Base-by-base conservation (phyloP, 164 flowering plant genomes). In the Tetracentron sinense region DNA sequence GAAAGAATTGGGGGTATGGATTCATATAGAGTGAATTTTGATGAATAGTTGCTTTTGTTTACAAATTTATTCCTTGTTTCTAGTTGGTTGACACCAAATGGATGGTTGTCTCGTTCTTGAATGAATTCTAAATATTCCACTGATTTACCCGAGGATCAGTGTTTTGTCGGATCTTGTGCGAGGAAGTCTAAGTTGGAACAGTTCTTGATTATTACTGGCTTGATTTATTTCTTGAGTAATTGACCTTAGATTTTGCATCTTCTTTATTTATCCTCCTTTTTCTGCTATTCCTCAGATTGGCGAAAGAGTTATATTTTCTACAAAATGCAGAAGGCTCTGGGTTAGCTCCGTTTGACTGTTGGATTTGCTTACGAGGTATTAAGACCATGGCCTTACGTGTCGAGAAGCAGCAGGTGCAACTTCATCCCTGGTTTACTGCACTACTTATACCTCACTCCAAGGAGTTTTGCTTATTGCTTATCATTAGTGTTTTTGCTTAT, bases 291-390 rank as follows among this genome's bases (percentile, higher is more conserved):
- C 30, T 26, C 82, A 93, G 97, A 61, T 80, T 91, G 86, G 96
- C 84, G 56, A 88, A 85, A 68, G 82, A 89, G 53, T 69, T 91
- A 79, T 88, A 86, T 68, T 91, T 94, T 68, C 72, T 94, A 42
- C 99, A 94, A 77, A 94, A 91, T 83, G 96, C 97, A 17, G 96
- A 85, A 77, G 99, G 99, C 51, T 70, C 97, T 70, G 97, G 97
- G 7, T 79, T 95, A 68, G 89, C 97, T 54, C 97, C 97, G 51
- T 87, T 88, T 74, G 99, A 95, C 58, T 92, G 97, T 71, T 95
- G 97, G 99, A 74, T 88, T 30, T 90, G 96, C 72, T 71, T 87
- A 68, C 78, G 96, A 63, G 99, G 97, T 57, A 83, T 92, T 33
- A 95, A 95, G 81, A 95, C 99, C 51, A 83, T 92, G 97, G 94